These are phyloP conservation scores for Diaporthe sp. DNA, from an alignment of 2,329 filamentous ascomycete genomes.

Conservation along the genomic window DNA sequence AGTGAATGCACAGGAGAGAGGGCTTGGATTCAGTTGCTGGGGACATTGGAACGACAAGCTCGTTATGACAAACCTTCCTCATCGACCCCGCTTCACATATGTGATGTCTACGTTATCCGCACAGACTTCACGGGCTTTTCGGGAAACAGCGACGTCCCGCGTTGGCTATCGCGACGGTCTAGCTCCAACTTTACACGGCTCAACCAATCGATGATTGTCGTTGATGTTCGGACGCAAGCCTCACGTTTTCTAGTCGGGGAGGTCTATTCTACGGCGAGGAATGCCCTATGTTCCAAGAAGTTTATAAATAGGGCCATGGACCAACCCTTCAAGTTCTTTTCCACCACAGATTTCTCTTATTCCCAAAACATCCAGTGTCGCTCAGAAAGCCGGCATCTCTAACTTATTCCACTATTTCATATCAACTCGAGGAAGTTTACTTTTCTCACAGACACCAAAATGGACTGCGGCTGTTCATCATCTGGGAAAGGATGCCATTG, in stretches of 20 bases:
- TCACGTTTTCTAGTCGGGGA: not conserved
- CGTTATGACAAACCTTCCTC: not conserved
- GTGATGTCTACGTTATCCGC: not conserved
- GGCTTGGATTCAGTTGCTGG: not conserved
- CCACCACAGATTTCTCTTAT: accelerated
- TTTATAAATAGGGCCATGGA: not conserved
- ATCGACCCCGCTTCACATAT: not conserved
- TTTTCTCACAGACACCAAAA: not conserved
- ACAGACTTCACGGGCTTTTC: not conserved
- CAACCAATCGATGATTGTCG: not conserved
- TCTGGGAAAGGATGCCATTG: not conserved
- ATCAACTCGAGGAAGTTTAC: not conserved
- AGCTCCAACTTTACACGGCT: not conserved
- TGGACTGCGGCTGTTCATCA: conserved; percentile 8
- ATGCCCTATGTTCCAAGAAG: accelerated
- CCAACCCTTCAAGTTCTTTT: no score
- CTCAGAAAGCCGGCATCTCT: no score
- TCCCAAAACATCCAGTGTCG: no score
- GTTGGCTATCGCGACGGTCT: conserved; percentile 1
- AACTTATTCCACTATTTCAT: not conserved
- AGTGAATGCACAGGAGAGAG: accelerated
- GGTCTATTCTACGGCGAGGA: not conserved
- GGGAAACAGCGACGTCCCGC: not conserved
- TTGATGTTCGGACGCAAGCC: not conserved
- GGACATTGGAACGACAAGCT: not conserved